Evolutionary conservation across 2,329 filamentous ascomycete genomes (phyloP), one percentile per base, ranked within the genome.

Genomic region (Geosmithia putterillii): DNA sequence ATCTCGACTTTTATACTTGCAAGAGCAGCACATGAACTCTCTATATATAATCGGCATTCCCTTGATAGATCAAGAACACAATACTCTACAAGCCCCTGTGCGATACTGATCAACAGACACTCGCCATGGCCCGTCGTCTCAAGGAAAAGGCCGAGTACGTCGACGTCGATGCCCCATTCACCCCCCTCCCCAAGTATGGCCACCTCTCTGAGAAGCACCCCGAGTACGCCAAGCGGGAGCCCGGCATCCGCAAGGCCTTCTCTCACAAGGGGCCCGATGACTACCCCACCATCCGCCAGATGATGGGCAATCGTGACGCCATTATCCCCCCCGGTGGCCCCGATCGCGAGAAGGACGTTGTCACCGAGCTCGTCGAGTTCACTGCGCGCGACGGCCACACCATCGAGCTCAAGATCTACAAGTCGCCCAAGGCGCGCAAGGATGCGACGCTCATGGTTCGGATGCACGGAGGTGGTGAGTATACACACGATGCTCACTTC

Each of bases 381-480:
- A 38, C 45, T 20, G 42, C 49, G 5, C 47, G 52, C 0, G 52
- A 54, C 37, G 51, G 52, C 0, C 25, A 20, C 2, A 14, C 38
- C 28, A 21, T 54, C 3, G 51, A 52, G 38, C 41, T 54, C 4
- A 51, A 52, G 25, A 22, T 54, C 0, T 54, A 54, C 21, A 50
- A 42, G 19, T 50, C 49, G 0, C 43, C 21, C 0, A 46, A 46
- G 3, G 46, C 47, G 1, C 28, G 38, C 0, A 17, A 18, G 0
- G 37, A 50, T 22, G 53, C 52, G 4, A 43, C 47, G 15, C 19
- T 55, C 2, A 53, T 54, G 51, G 48, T 50, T 25, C 45, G 48
- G 3, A 54, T 55, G 44, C 53, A 55, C 8, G 53, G 53, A 6
- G 52, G 52, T 25, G 51, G 51, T 53, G 44, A 17, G 47, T 12